Conservation (phyloP, 2,329 filamentous ascomycete genomes). For the Exophiala xenobiotica region DNA sequence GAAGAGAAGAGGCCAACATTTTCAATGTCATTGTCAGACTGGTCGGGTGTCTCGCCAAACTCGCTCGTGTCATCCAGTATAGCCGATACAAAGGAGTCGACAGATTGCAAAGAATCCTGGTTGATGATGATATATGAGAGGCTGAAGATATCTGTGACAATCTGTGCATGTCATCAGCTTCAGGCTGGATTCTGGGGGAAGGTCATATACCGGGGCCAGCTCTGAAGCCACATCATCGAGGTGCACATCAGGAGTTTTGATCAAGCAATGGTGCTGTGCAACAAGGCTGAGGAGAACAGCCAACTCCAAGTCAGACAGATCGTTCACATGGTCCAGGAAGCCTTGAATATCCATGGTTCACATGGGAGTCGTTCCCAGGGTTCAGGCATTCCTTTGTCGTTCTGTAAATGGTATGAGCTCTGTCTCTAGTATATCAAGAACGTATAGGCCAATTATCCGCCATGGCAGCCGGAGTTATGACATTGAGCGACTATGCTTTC, state of each 20-base stretch:
- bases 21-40: constrained; percentile 22
- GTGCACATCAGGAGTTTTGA: constrained; percentile 66
- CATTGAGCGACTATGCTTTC: no score
- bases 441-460: background rate
- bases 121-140: constrained; percentile 68
- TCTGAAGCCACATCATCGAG: constrained; percentile 71
- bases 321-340: constrained; percentile 69
- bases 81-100: constrained; percentile 75
- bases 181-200: background rate
- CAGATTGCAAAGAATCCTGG: constrained; percentile 69
- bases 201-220: constrained; percentile 62
- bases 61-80: constrained; percentile 55
- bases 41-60: constrained; percentile 9
- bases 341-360: constrained; percentile 60
- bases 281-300: constrained; percentile 79
- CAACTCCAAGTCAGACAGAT: constrained; percentile 82
- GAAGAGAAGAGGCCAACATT: constrained; percentile 6
- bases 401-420: background rate
- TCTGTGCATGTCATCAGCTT: constrained; percentile 44
- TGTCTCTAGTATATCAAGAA: background rate
- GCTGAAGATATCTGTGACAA: constrained; percentile 69
- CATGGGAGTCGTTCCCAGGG: background rate
- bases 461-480: no score
- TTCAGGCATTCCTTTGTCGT: background rate
- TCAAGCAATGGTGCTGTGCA: constrained; percentile 81